Percentiles rank a stretch among this genome's conserved stretches.
These are phyloP conservation scores for Inga oerstediana DNA, from an alignment of 306 rosid species.

Conservation along the genomic window DNA sequence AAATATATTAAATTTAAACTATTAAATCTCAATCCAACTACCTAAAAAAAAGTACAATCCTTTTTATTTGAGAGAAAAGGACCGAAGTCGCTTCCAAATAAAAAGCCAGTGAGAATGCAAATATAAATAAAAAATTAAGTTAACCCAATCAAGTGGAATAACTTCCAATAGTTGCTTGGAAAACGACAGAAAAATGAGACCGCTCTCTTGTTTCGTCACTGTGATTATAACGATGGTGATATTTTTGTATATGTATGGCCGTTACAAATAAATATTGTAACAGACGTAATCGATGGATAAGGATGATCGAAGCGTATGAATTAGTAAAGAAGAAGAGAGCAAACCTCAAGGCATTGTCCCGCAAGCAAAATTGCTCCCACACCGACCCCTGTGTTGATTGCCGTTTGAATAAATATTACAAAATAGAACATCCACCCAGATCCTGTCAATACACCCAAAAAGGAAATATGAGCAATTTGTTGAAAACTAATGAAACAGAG, in stretches of 20 bases:
- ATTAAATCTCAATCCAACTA: too few relatives aligned
- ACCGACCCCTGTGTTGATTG: constrained; percentile 90
- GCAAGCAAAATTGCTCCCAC: constrained; percentile 85
- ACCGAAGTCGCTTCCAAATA: neutral
- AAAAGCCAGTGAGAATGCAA: neutral
- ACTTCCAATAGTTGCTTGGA: neutral
- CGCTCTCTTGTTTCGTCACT: neutral
- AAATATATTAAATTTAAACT: too few relatives aligned
- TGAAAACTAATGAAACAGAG: neutral
- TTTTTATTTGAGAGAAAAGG: too few relatives aligned
- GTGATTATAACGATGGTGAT: neutral
- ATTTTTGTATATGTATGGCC: neutral
- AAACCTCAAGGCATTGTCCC: constrained; percentile 78
- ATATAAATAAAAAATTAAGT: neutral
- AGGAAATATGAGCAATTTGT: neutral
- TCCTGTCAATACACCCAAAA: constrained; percentile 44
- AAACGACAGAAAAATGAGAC: neutral
- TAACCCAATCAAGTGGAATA: neutral
- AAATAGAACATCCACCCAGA: constrained; percentile 95
- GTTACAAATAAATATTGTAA: too few relatives aligned
- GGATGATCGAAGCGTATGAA: neutral
- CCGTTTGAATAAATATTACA: constrained; percentile 87
- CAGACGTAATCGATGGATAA: neutral
- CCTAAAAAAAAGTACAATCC: too few relatives aligned
- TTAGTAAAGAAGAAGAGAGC: neutral